Base-by-base conservation (phyloP, 1,284 basidiomycete species). In the Fomitopsis pinicola region DNA sequence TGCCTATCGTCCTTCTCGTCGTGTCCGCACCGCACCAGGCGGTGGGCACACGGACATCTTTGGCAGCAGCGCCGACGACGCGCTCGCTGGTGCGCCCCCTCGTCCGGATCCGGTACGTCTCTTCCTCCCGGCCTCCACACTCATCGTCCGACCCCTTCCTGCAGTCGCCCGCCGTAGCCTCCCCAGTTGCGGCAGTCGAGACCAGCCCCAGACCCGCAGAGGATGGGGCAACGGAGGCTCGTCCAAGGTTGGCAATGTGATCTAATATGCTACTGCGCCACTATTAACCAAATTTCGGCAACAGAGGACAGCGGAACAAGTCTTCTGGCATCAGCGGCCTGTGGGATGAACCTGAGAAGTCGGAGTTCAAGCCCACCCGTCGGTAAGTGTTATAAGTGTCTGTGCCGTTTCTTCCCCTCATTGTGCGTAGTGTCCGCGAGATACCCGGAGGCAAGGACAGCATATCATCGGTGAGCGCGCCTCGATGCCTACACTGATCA, bases 351-450 rank as follows among this genome's bases (percentile, higher is more conserved):
- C 77, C 78, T 2, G 75, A 73, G 5, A 48, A 67, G 2, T 76
- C 79, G 42, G 75, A 78, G 55, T 89, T 87, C 70, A 82, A 84
- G 64, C 87, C 87, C 2, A 86, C 87, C n/a, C 82, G 87, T 66
- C 80, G 83, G 87, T 86, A 71, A 33, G 75, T 17, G 8, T 33
- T 8, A 33, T 33, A 2, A 22, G 30, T 33, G 30, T 33, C 30
- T 33, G 30, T 33, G 30, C 30, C 30, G 30, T 33, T 33, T 33
- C 30, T 33, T 33, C 30, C 8, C 8, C 30, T 33, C 30, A 33
- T 33, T 1, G 3, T 33, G 30, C 30, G 30, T 42, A 71, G 71
- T 19, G 72, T 71, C 4, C 69, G 71, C 8, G 66, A 68, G 36
- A 66, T 62, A 58, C 87, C 87, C 19, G 87, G 87, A 66, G 87